These are phyloP conservation scores for Trametes cubensis DNA, from an alignment of 768 basidiomycete species.

Conservation along the genomic window DNA sequence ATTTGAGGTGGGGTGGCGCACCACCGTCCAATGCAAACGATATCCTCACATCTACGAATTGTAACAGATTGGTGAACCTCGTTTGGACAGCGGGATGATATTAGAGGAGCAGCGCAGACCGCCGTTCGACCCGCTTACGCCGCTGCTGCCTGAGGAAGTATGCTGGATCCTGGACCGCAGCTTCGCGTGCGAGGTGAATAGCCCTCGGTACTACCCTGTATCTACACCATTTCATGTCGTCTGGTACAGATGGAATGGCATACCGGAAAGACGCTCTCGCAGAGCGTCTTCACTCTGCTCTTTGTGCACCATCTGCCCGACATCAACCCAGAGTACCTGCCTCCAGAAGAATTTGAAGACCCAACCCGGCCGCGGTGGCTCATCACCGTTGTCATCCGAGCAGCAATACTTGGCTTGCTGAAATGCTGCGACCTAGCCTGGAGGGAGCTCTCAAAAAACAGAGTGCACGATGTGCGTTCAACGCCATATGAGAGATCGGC, in stretches of 20 bases:
- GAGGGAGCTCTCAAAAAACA: constrained; percentile 77
- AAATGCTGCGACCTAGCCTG: constrained; percentile 85
- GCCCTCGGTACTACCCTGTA: constrained; percentile 7
- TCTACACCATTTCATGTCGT: constrained; percentile 21
- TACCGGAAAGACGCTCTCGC: constrained; percentile 78
- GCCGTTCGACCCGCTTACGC: constrained; percentile 63
- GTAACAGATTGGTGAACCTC: constrained; percentile 82
- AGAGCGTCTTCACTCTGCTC: constrained; percentile 80
- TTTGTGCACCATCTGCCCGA: constrained; percentile 68
- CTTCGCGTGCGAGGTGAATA: constrained; percentile 74
- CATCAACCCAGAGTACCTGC: constrained; percentile 57
- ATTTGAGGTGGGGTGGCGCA: constrained; percentile 62
- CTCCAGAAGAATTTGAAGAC: constrained; percentile 45
- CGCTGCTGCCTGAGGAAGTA: constrained; percentile 74
- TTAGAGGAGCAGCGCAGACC: constrained; percentile 44
- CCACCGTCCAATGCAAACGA: constrained; percentile 16
- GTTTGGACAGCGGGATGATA: constrained; percentile 80
- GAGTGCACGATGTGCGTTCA: constrained; percentile 71
- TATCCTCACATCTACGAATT: constrained; percentile 3
- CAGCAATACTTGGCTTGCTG: constrained; percentile 66
- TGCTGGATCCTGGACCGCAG: constrained; percentile 87
- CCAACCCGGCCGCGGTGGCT: constrained; percentile 59
- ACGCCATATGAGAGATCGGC: background rate
- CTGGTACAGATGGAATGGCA: constrained; percentile 82
- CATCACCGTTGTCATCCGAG: constrained; percentile 66